phyloP scores from a whole-genome alignment of 169 alveolate species.

The Plasmodium yoelii region DNA sequence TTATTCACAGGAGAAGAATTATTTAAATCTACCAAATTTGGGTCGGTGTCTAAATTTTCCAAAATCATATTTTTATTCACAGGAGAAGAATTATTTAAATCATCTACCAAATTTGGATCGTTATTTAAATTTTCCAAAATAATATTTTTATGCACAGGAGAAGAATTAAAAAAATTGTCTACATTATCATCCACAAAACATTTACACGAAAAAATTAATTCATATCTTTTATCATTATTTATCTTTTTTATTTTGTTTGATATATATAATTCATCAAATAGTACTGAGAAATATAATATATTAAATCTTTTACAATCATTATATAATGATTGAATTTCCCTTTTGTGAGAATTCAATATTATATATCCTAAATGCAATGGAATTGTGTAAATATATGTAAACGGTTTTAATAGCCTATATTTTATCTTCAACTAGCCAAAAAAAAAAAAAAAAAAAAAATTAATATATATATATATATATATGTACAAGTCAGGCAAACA shows the following conservation, averaged over 20 bases:
- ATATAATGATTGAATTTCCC: slow-evolving; percentile 76
- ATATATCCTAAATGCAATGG: slow-evolving; percentile 76
- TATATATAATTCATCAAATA: slow-evolving; percentile 57
- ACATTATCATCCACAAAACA: slow-evolving; percentile 73
- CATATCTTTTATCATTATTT: slow-evolving; percentile 68
- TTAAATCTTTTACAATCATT: slow-evolving; percentile 80
- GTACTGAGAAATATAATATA: slow-evolving; percentile 74
- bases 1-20: slow-evolving; percentile 24
- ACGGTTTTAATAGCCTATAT: slow-evolving; percentile 21
- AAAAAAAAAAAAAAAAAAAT: background rate
- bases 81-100: slow-evolving; percentile 12
- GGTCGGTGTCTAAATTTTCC: slow-evolving; percentile 27
- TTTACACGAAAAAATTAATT: slow-evolving; percentile 77
- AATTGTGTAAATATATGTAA: slow-evolving; percentile 6
- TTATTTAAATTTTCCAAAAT: slow-evolving; percentile 46
- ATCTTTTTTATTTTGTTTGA: slow-evolving; percentile 68
- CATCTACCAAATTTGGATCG: slow-evolving; percentile 35
- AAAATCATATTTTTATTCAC: slow-evolving; percentile 42
- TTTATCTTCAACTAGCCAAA: slow-evolving; percentile 16
- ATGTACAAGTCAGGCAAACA: background rate
- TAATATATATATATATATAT: background rate
- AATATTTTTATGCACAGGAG: slow-evolving; percentile 16
- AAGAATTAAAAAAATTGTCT: slow-evolving; percentile 39
- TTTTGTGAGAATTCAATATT: slow-evolving; percentile 13
- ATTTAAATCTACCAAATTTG: slow-evolving; percentile 34